These are phyloP conservation scores for Epichloe gansuensis DNA, from an alignment of 2,329 filamentous ascomycete species.

Conservation along the genomic window DNA sequence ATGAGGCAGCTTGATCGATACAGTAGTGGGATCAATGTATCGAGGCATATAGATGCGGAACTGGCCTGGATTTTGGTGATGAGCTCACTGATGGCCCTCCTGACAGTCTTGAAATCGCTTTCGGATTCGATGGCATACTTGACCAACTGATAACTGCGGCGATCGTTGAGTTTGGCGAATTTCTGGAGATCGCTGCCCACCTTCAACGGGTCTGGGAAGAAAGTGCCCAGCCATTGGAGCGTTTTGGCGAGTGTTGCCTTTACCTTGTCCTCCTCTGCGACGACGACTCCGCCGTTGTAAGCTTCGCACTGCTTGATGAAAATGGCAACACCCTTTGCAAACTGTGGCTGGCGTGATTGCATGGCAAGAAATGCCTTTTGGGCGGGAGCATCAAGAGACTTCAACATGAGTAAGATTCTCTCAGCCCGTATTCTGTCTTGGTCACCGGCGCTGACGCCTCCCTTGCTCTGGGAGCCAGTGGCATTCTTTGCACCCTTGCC, in stretches of 20 bases:
- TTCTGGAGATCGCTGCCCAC: slow-evolving; percentile 70
- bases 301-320: slow-evolving; percentile 77
- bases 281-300: slow-evolving; percentile 77
- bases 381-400: slow-evolving; percentile 62
- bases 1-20: slow-evolving; percentile 75
- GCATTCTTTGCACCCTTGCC: slow-evolving; percentile 47
- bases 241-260: slow-evolving; percentile 60
- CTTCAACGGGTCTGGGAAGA: slow-evolving; percentile 62
- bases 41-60: slow-evolving; percentile 51
- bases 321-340: slow-evolving; percentile 59
- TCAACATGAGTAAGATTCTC: slow-evolving; percentile 69
- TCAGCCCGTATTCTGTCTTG: slow-evolving; percentile 70
- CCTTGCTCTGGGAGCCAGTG: slow-evolving; percentile 36
- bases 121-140: slow-evolving; percentile 73
- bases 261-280: slow-evolving; percentile 54
- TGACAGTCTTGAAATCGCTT: slow-evolving; percentile 84
- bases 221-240: slow-evolving; percentile 58
- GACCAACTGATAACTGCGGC: slow-evolving; percentile 78
- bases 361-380: slow-evolving; percentile 82
- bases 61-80: slow-evolving; percentile 65
- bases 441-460: slow-evolving; percentile 39
- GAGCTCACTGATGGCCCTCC: slow-evolving; percentile 81
- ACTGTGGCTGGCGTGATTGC: slow-evolving; percentile 63
- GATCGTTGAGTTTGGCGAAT: slow-evolving; percentile 83
- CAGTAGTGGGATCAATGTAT: slow-evolving; percentile 69